Evolutionary conservation across 805 yeast genomes (phyloP), one percentile per base, ranked within the genome.

Genomic region (Metschnikowia shivogae): DNA sequence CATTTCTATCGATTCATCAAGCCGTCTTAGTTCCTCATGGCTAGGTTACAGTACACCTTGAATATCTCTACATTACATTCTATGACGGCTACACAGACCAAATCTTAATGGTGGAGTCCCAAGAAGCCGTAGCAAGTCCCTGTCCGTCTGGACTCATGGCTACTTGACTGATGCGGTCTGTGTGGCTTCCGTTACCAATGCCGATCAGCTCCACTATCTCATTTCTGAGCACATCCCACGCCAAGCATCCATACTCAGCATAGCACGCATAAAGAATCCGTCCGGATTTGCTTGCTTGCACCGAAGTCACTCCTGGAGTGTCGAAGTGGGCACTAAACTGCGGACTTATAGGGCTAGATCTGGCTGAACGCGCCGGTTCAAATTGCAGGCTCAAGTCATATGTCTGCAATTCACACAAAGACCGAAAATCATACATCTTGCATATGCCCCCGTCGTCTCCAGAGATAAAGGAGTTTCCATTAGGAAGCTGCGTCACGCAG

Each of bases 391-490:
- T 48, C 39, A 68, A 52, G 20, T 55, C 63, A 61, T 81, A 88
- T 13, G 55, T 60, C 7, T 80, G 73, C 35, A 89, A 58, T 50
- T 78, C 82, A 50, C 93, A 80, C 59, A 86, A 95, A 1, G 89
- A 73, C 50, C 97, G 72, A 36, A 87, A 62, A 60, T 89, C 97
- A 62, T 78, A 85, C 44, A 88, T 63, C 47, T 86, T 73, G 22
- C 86, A 68, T 0, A 73, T 61, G 3, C 92, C 90, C 60, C 86
- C 95, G 57, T 89, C 97, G 36, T 85, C 76, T 1, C 96, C 96
- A 2, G 84, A 74, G 0, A 77, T 79, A 54, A 89, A 80, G 1
- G 88, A 74, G 47, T 82, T 69, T 1, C 88, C 88, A 50, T 81
- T 84, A 7, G 88, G 88, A 58, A 83, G 82, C 55, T 80, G 80